Conservation (phyloP, 2,329 filamentous ascomycete genomes). For the Cryphonectria nitschkei region DNA sequence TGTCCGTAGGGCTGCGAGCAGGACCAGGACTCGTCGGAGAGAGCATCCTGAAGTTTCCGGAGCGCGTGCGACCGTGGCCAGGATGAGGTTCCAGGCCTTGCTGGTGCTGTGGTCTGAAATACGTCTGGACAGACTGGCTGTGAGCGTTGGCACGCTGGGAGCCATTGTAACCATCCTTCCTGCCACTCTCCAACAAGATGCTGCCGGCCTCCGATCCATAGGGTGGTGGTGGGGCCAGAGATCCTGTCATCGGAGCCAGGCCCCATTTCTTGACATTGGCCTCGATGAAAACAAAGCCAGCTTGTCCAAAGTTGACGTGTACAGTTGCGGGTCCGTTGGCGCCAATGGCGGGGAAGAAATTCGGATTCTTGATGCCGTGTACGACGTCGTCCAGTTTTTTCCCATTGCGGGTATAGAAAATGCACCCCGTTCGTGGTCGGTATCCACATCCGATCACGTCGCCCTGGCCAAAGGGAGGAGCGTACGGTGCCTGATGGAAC, state of each 20-base stretch:
- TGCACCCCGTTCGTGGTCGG: slow-evolving; percentile 86
- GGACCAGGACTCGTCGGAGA: slow-evolving; percentile 86
- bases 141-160: slow-evolving; percentile 45
- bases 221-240: slow-evolving; percentile 89
- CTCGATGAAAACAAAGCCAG: slow-evolving; percentile 98
- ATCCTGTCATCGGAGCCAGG: slow-evolving; percentile 92
- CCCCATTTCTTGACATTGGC: slow-evolving; percentile 99
- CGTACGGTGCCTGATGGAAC: slow-evolving; percentile 79
- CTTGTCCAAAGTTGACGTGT: slow-evolving; percentile 97
- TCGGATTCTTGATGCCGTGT: slow-evolving; percentile 90
- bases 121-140: slow-evolving; percentile 52
- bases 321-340: slow-evolving; percentile 91
- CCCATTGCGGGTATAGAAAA: slow-evolving; percentile 98
- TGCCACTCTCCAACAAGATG: slow-evolving; percentile 87
- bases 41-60: slow-evolving; percentile 73
- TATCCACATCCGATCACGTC: slow-evolving; percentile 97
- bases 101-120: slow-evolving; percentile 40
- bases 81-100: slow-evolving; percentile 51
- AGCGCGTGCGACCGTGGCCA: slow-evolving; percentile 75
- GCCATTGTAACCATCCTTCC: slow-evolving; percentile 59
- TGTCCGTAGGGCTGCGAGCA: slow-evolving; percentile 89
- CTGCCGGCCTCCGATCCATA: slow-evolving; percentile 98
- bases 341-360: slow-evolving; percentile 97
- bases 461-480: slow-evolving; percentile 83
- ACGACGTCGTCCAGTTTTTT: slow-evolving; percentile 95